A percentile compares a stretch with the other conserved stretches of the same genome.
phyloP scores from a whole-genome alignment of 805 yeast species.

The Zygosaccharomyces bailii region DNA sequence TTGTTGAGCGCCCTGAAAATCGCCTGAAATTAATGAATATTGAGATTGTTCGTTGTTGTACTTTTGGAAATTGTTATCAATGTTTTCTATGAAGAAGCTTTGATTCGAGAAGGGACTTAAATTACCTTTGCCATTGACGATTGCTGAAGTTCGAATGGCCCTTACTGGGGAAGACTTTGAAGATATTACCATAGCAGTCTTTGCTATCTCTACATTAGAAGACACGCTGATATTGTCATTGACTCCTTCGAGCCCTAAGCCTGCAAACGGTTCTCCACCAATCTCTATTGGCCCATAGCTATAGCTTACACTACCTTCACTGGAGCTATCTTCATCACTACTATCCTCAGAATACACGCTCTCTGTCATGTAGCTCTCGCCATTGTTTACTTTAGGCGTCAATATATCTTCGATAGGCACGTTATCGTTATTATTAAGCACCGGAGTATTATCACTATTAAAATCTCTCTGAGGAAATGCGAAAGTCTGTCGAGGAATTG shows the following conservation, averaged over 20 bases:
- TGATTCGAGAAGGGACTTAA: neutral
- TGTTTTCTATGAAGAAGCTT: neutral
- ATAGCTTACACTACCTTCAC: neutral
- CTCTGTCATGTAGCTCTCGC: neutral
- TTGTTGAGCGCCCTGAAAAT: neutral
- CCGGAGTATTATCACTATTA: constrained; percentile 11
- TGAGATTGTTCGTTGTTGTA: neutral
- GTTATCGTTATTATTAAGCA: constrained; percentile 3
- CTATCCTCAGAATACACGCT: constrained; percentile 3
- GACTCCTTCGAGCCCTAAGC: constrained; percentile 11
- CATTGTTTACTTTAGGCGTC: constrained; percentile 10
- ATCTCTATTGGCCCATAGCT: neutral
- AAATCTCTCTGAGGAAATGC: constrained; percentile 6
- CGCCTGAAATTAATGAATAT: constrained; percentile 5
- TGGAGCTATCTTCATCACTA: neutral
- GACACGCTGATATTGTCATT: constrained; percentile 6
- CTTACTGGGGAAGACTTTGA: constrained; percentile 18
- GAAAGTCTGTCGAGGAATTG: constrained; percentile 2
- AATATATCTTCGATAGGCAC: neutral
- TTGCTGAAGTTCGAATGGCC: constrained; percentile 24
- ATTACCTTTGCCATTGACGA: constrained; percentile 13
- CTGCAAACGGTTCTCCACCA: constrained; percentile 11
- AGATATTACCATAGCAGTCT: constrained; percentile 6
- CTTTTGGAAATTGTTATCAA: neutral
- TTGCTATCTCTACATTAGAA: constrained; percentile 9